Conservation (phyloP, 495 filamentous ascomycete species). For the Schizothecium vesticola region DNA sequence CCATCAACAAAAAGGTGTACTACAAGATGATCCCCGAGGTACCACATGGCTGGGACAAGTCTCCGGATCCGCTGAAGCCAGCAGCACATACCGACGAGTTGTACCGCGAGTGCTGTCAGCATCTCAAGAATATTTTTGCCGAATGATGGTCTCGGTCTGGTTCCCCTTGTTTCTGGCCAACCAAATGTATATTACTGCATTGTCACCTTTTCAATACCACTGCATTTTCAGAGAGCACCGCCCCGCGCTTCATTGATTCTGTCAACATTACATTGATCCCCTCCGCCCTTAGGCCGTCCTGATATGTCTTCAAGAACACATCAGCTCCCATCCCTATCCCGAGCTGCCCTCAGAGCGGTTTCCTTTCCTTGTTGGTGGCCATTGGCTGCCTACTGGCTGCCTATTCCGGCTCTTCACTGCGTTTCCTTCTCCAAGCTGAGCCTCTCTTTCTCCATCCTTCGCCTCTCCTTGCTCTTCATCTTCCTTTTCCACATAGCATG, state of each 20-base stretch:
- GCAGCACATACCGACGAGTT: slow-evolving; percentile 34
- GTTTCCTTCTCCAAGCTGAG: not conserved
- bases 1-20: slow-evolving; percentile 59
- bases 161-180: not conserved
- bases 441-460: not conserved
- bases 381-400: not conserved
- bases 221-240: not conserved
- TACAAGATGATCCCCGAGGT: slow-evolving; percentile 69
- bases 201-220: not conserved
- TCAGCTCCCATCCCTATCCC: not conserved
- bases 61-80: slow-evolving; percentile 66
- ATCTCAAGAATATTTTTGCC: slow-evolving; percentile 29
- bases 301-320: not conserved
- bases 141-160: not conserved
- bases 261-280: not conserved
- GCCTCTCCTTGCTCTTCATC: not conserved
- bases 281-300: not conserved
- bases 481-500: not conserved
- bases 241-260: not conserved
- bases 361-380: not conserved
- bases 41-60: slow-evolving; percentile 83
- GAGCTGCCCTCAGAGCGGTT: not conserved
- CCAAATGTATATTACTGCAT: not conserved
- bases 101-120: slow-evolving; percentile 36
- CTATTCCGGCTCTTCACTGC: too few relatives aligned